These are phyloP conservation scores for Populus tomentosa DNA, from an alignment of 441 rosid genomes.

Conservation along the genomic window DNA sequence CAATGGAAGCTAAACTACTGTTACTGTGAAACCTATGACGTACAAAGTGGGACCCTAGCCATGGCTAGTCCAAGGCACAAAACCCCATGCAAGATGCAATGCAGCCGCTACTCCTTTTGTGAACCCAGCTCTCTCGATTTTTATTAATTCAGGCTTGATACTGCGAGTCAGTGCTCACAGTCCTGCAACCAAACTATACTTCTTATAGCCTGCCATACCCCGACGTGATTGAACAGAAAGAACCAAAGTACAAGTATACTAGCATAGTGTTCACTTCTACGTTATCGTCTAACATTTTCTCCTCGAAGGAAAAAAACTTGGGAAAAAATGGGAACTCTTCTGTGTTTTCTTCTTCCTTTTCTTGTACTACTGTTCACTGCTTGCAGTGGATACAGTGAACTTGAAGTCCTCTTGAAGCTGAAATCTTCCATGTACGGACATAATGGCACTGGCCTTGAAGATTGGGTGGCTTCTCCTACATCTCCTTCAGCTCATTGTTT, in stretches of 20 bases:
- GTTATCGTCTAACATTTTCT: background rate
- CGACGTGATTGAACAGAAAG: conserved; percentile 19
- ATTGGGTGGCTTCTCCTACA: conserved; percentile 40
- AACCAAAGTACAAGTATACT: too few species aligned
- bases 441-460: conserved; percentile 47
- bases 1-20: background rate
- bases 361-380: conserved; percentile 16
- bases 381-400: conserved; percentile 38
- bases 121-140: conserved; percentile 8
- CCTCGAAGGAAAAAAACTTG: background rate
- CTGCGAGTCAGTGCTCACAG: conserved; percentile 17
- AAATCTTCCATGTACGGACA: conserved; percentile 57
- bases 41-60: conserved; percentile 2
- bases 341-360: conserved; percentile 27
- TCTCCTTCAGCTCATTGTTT: conserved; percentile 58
- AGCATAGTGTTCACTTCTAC: background rate
- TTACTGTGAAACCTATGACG: background rate
- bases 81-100: background rate
- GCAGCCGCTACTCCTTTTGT: background rate
- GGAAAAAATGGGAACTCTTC: background rate
- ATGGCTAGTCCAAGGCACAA: background rate
- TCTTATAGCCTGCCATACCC: conserved; percentile 13
- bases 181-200: conserved; percentile 12
- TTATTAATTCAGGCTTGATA: conserved; percentile 16
- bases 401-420: conserved; percentile 54